Evolutionary conservation across 1,139 yeast species (phyloP).

Genomic region (Kodamaea anthophila): DNA sequence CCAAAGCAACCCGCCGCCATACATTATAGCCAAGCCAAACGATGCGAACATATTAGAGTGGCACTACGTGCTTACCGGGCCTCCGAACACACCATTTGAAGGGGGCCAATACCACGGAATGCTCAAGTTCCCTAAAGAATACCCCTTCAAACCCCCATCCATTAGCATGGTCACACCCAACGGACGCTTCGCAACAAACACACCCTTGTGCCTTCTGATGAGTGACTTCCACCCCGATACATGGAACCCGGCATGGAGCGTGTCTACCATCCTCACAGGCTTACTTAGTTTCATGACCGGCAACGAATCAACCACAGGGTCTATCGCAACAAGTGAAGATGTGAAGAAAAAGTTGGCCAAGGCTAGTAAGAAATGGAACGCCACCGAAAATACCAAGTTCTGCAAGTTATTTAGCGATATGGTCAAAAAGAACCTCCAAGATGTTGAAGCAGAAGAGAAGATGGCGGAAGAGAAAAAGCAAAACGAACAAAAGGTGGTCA

Average conservation of each 20-base stretch:
- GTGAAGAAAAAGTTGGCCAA: slow-evolving; percentile 35
- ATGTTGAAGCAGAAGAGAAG: slow-evolving; percentile 15
- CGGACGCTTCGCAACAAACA: slow-evolving; percentile 72
- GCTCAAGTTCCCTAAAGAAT: slow-evolving; percentile 74
- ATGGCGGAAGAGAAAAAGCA: slow-evolving; percentile 3
- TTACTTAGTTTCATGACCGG: slow-evolving; percentile 81
- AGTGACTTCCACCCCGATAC: slow-evolving; percentile 90
- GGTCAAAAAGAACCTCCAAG: slow-evolving; percentile 39
- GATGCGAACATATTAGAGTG: slow-evolving; percentile 52
- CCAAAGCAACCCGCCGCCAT: slow-evolving; percentile 75
- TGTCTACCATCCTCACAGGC: slow-evolving; percentile 78
- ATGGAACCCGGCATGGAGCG: slow-evolving; percentile 97
- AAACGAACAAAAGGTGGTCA: slow-evolving; percentile 11
- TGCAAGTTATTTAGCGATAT: slow-evolving; percentile 62
- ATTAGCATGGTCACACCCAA: slow-evolving; percentile 87
- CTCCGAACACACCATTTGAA: slow-evolving; percentile 78
- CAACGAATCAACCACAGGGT: slow-evolving; percentile 35
- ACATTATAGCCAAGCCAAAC: slow-evolving; percentile 73
- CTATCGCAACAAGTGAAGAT: slow-evolving; percentile 30
- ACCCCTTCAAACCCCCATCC: slow-evolving; percentile 90
- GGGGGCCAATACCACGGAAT: slow-evolving; percentile 91
- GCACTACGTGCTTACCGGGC: slow-evolving; percentile 81
- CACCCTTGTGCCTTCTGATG: slow-evolving; percentile 79
- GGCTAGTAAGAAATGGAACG: slow-evolving; percentile 64
- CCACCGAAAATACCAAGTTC: slow-evolving; percentile 49